Conservation (phyloP, 495 filamentous ascomycete genomes). For the Neurospora sp. region DNA sequence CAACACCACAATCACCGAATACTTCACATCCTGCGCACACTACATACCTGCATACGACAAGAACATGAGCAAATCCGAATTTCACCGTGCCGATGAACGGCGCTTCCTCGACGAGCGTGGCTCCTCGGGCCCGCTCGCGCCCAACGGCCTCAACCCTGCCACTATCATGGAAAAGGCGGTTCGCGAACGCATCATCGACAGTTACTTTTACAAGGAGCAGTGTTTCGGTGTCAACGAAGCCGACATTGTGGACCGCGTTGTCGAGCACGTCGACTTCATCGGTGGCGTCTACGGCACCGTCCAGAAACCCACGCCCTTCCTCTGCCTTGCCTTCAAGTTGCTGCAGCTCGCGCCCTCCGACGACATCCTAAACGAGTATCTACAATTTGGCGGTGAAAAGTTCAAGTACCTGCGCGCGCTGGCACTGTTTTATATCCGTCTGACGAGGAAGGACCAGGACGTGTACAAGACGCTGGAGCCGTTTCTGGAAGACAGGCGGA, state of each 20-base stretch:
- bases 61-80: constrained; percentile 21
- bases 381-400: constrained; percentile 59
- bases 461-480: constrained; percentile 77
- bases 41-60: not conserved
- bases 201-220: constrained; percentile 97
- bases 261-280: constrained; percentile 65
- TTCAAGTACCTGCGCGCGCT: constrained; percentile 87
- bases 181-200: constrained; percentile 86
- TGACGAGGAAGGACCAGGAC: constrained; percentile 74
- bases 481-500: constrained; percentile 70
- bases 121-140: constrained; percentile 35
- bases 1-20: not conserved
- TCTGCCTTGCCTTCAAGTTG: constrained; percentile 92
- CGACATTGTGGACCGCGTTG: constrained; percentile 82
- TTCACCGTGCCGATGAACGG: constrained; percentile 64
- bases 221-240: constrained; percentile 91
- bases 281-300: constrained; percentile 76
- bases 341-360: constrained; percentile 74
- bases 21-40: not conserved
- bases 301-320: constrained; percentile 82
- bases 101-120: constrained; percentile 71
- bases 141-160: constrained; percentile 72
- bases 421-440: constrained; percentile 83
- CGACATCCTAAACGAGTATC: constrained; percentile 71
- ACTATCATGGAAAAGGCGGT: constrained; percentile 88